Evolutionary conservation across 2,329 filamentous ascomycete species (phyloP), one percentile per base, ranked within the genome.

Genomic region (Neonectria hederae): DNA sequence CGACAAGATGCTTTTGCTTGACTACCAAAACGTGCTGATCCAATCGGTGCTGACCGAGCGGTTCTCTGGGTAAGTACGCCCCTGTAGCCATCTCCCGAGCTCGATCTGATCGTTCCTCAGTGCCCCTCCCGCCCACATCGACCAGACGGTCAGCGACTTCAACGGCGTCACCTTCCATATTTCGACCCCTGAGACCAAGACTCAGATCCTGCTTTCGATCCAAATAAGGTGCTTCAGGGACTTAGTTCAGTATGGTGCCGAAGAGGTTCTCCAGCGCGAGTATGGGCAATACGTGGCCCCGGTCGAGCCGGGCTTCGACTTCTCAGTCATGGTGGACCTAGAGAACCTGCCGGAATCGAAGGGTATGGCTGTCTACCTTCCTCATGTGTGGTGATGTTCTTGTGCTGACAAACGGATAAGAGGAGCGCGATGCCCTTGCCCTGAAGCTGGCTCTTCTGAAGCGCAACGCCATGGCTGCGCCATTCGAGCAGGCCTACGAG

Each of bases 141-240:
- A 99, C 82, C 96, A 99, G 84, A 93, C 97, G 68, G 93, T 97
- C 68, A 98, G 95, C 78, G 96, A 99, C 83, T 99, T 99, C 78
- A 97, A 99, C 82, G 95, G 95, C 78, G 96, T 98, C 74, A 97
- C 92, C 72, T 99, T 98, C 83, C 96, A 99, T 81, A 94, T 99
- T 76, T 98, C 95, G 40, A 99, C 96, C 48, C 96, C 95, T 63
- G 94, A 97, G 80, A 84, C 89, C 67, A 98, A 98, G 86, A 90
- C 93, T 54, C 93, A 97, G 83, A 97, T 99, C 71, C 87, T 97
- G 55, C 90, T 99, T 63, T 99, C 96, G 22, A 92, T 99, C 75
- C 89, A 93, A 80, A 93, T 99, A 80, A 92, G 95, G 83, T 99
- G 96, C 84, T 99, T 90, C 84, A 87, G 89, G 72, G 97, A 99